A percentile compares a stretch with the other conserved stretches of the same genome.
These are phyloP conservation scores for Boletus eberwhitei DNA, from an alignment of 768 basidiomycete genomes.

Conservation along the genomic window DNA sequence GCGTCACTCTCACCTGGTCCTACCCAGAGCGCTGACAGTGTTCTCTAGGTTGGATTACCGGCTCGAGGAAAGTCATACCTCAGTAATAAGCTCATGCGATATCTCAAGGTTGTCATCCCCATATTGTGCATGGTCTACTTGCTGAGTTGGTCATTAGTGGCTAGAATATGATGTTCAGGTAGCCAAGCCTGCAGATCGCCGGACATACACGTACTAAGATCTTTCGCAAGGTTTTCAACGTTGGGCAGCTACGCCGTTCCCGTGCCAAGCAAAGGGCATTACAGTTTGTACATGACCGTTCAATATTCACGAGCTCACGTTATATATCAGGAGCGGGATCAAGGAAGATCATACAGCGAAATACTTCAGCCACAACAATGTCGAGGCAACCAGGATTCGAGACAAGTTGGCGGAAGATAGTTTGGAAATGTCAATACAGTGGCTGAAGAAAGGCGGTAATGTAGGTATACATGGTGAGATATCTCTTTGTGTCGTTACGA, in stretches of 20 bases:
- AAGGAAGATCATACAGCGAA: conserved; percentile 88
- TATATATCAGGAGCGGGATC: conserved; percentile 58
- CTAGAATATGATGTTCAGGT: conserved; percentile 96
- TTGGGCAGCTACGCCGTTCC: conserved; percentile 87
- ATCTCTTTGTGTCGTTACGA: not conserved
- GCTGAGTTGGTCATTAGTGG: conserved; percentile 60
- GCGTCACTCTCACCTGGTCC: conserved; percentile 6
- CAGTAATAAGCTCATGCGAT: conserved; percentile 96
- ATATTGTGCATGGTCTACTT: not conserved
- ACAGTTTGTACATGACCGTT: conserved; percentile 43
- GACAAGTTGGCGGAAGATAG: conserved; percentile 88
- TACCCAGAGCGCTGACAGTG: not conserved
- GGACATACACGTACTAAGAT: not conserved
- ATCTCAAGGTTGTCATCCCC: conserved; percentile 67
- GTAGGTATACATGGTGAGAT: conserved; percentile 91
- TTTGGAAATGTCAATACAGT: conserved; percentile 89
- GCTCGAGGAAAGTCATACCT: conserved; percentile 98
- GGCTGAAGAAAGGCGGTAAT: conserved; percentile 94
- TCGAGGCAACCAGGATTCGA: conserved; percentile 68
- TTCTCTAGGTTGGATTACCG: conserved; percentile 83
- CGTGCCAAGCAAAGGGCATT: conserved; percentile 79
- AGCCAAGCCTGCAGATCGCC: not conserved
- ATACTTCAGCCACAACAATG: conserved; percentile 88
- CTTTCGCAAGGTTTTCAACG: conserved; percentile 83
- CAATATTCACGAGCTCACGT: conserved; percentile 1